Base-by-base conservation (phyloP, 345 rosid genomes). In the Melastoma malabathricum region DNA sequence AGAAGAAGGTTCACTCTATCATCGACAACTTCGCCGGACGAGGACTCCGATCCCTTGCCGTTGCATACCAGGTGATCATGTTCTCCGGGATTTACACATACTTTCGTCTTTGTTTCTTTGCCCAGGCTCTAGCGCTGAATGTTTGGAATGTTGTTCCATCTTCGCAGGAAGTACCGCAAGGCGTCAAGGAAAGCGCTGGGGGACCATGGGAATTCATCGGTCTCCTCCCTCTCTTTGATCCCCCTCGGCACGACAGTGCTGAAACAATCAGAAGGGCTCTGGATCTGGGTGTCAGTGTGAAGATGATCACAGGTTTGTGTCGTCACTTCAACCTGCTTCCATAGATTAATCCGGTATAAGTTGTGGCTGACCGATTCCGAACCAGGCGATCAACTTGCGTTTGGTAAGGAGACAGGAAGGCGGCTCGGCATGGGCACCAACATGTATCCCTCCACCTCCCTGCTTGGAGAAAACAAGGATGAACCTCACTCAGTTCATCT, bases 361-460 rank as follows among this genome's bases (percentile, higher is more conserved):
- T 29, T 19, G 20, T 16, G 38, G 20, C 38, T 29, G 9, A 29
- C 38, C 3, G 9, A 29, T 29, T 46, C 29, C 48, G 51, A 59
- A 56, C 44, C 48, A 82, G 90, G 97, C 65, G 97, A 89, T 63
- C 96, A 89, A 67, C 80, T 89, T 49, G 95, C 97, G 13, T 86
- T 29, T 29, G 38, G 38, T 1, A 29, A 29, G 38, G 38, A 29
- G 38, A 29, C 38, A 10, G 38, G 38, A 10, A 89, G 97, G 59
- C 72, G 97, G 34, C 97, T 89, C 47, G 97, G 97, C 57, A 89
- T 89, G 97, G 97, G 97, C 19, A 75, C 90, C 56, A 89, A 89
- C 68, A 86, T 89, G 95, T 86, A 89, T 56, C 97, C 94, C 19
- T 86, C 97, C 46, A 71, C 94, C 23, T 80, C 94, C 65, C 66